Evolutionary conservation across 148 eudicot genomes (phyloP).

Genomic region (Tetragonia tetragonoides): DNA sequence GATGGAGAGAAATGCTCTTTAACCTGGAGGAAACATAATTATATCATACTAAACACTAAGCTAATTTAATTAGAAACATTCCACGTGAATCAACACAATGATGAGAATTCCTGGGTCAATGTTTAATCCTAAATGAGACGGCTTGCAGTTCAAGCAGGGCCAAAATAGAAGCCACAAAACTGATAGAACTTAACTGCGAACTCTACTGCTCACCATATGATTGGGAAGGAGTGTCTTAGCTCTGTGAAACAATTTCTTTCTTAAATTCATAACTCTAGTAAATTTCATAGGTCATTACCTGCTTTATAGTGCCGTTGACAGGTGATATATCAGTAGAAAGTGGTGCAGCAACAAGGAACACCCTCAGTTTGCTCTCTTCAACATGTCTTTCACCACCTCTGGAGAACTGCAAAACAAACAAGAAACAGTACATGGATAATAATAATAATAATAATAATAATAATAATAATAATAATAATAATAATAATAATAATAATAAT

Average conservation of each 20-base stretch:
- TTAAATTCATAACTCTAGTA: background rate
- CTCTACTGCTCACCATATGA: background rate
- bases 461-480: no score
- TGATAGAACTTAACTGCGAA: background rate
- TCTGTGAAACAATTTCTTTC: slow-evolving; percentile 20
- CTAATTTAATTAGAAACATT: background rate
- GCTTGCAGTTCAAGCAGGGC: background rate
- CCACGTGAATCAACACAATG: background rate
- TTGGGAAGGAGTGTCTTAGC: background rate
- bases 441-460: no score
- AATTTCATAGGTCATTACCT: slow-evolving; percentile 32
- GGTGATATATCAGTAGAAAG: slow-evolving; percentile 53
- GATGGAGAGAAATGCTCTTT: background rate
- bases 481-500: no score
- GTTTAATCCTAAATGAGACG: background rate
- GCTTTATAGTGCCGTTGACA: slow-evolving; percentile 43
- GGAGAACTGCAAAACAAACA: slow-evolving; percentile 42
- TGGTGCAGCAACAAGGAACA: slow-evolving; percentile 56
- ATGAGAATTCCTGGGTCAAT: background rate
- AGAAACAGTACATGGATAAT: slow-evolving; percentile 4
- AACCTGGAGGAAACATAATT: background rate
- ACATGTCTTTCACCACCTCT: slow-evolving; percentile 53
- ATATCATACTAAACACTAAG: background rate
- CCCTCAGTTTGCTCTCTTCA: slow-evolving; percentile 81
- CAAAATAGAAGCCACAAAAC: slow-evolving; percentile 1